Evolutionary conservation across 2,329 filamentous ascomycete species (phyloP), one percentile per base, ranked within the genome.

Genomic region (Chrysoporthe deuterocubensis): DNA sequence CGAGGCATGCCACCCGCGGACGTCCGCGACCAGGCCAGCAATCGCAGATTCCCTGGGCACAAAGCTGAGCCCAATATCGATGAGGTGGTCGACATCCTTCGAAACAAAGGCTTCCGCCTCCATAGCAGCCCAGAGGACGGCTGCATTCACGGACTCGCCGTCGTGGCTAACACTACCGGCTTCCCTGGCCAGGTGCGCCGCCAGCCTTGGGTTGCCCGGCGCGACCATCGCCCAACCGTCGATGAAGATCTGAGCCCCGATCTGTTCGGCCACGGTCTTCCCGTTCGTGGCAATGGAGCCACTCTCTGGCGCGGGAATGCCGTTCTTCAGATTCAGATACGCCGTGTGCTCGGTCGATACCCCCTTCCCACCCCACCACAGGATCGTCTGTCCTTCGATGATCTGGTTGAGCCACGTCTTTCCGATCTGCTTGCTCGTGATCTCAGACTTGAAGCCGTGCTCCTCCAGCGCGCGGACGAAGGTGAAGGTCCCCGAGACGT

Each of bases 281-380:
- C 77, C 76, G 56, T 77, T 78, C 7, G 71, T 74, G 2, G 59
- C 26, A 1, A 72, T 73, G 7, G 75, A 69, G 2, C 78, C 77
- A 67, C 76, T 78, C 14, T 61, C 61, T 0, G 80, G 76, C 6
- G 78, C 74, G 11, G 71, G 57, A 54, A 81, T 76, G 5, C 78
- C 77, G 7, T 72, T 72, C 70, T 78, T 77, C 18, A 81, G 71
- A 64, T 81, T 80, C 1, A 79, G 70, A 57, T 72, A 80, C 9
- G 77, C 76, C 16, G 79, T 80, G 62, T 80, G 78, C 67, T 80
- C 79, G 0, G 79, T 80, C 1, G 76, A 78, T 8, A 80, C 74
- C 5, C 79, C 79, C 11, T 72, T 72, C 14, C 79, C 79, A 4
- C 78, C 78, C 78, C 78, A 80, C 78, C 78, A 80, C 48, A 80